These are phyloP conservation scores for Podospora pseudoanserina DNA, from an alignment of 495 filamentous ascomycete species.

Conservation along the genomic window DNA sequence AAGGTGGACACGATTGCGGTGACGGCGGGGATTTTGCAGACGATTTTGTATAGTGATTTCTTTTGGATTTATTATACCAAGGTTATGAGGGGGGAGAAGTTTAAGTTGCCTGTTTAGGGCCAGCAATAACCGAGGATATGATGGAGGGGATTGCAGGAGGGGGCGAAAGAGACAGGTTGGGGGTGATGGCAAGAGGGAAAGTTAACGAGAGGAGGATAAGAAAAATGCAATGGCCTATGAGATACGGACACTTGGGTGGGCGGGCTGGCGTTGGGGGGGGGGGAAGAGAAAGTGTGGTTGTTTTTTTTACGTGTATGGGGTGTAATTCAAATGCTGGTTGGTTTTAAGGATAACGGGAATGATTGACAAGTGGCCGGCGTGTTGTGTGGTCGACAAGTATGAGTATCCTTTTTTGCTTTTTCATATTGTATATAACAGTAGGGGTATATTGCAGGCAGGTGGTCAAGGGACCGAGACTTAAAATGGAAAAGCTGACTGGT, in stretches of 20 bases:
- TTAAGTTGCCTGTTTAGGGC: constrained; percentile 73
- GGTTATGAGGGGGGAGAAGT: constrained; percentile 84
- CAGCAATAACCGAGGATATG: neutral
- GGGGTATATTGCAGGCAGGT: neutral
- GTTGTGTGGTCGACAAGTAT: neutral
- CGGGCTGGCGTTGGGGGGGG: neutral
- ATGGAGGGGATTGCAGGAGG: neutral
- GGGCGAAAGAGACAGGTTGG: too few species aligned
- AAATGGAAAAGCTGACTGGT: neutral
- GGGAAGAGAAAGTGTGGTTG: neutral
- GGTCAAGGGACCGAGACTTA: neutral
- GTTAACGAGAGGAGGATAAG: neutral
- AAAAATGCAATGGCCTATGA: neutral
- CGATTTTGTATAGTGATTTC: constrained; percentile 94
- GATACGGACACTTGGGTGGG: too few species aligned
- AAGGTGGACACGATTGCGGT: constrained; percentile 80
- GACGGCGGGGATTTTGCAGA: constrained; percentile 85
- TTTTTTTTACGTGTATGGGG: neutral
- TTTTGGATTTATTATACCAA: constrained; percentile 99
- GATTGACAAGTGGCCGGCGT: neutral
- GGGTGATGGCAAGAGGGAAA: too few species aligned
- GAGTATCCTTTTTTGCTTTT: neutral
- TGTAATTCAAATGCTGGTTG: neutral
- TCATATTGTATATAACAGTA: neutral
- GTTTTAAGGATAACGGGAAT: neutral